These are phyloP conservation scores for Penicillium sp. DNA, from an alignment of 2,329 filamentous ascomycete species.

Conservation along the genomic window DNA sequence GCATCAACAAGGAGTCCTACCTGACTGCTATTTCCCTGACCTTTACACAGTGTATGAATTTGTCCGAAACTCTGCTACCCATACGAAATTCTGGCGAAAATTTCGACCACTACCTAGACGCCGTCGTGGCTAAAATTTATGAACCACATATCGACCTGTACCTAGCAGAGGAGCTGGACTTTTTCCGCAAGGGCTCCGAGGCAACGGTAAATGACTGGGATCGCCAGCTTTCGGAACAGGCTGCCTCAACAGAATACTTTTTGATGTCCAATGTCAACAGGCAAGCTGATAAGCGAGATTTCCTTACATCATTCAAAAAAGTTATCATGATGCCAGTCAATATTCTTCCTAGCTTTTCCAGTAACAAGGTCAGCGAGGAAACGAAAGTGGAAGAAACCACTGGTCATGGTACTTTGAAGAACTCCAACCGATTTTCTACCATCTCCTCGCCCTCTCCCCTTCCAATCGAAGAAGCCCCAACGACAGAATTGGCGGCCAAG, in stretches of 20 bases:
- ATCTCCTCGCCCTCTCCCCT: conserved; percentile 35
- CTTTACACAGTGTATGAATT: conserved; percentile 80
- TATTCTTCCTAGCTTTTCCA: conserved; percentile 70
- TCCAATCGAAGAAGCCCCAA: conserved; percentile 67
- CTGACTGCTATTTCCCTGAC: conserved; percentile 82
- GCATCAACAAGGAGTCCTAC: conserved; percentile 71
- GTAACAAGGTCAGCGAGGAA: conserved; percentile 55
- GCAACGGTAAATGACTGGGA: conserved; percentile 82
- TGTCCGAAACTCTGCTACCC: conserved; percentile 69
- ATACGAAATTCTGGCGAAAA: conserved; percentile 60
- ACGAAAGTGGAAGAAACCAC: conserved; percentile 26
- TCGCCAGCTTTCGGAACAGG: conserved; percentile 85
- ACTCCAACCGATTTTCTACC: conserved; percentile 39
- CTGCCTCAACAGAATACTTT: conserved; percentile 85
- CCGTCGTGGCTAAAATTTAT: conserved; percentile 71
- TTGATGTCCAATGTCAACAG: conserved; percentile 95
- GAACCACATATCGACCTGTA: conserved; percentile 94
- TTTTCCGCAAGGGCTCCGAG: conserved; percentile 75
- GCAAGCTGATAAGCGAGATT: conserved; percentile 94
- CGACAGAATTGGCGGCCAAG: conserved; percentile 90
- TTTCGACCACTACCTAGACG: conserved; percentile 64
- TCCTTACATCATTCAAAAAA: conserved; percentile 94
- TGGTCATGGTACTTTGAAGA: conserved; percentile 25
- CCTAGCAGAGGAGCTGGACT: conserved; percentile 83
- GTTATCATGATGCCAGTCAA: conserved; percentile 99